These are phyloP conservation scores for Kwoniella shandongensis DNA, from an alignment of 768 basidiomycete genomes.

Conservation along the genomic window DNA sequence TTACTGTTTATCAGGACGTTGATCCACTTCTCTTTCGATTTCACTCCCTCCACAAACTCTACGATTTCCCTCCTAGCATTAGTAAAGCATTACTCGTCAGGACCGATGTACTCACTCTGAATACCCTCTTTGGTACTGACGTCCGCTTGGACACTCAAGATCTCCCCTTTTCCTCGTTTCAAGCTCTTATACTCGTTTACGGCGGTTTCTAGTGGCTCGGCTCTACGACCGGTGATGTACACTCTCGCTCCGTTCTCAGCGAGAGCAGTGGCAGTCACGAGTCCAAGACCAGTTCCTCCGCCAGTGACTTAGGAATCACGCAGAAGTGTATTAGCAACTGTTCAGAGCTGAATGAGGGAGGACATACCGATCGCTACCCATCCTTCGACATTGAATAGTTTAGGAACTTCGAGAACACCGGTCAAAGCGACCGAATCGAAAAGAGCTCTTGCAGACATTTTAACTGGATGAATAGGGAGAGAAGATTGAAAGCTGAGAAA, in stretches of 20 bases:
- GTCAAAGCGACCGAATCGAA: slow-evolving; percentile 20
- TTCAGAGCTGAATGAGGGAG: not conserved
- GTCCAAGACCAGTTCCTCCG: slow-evolving; percentile 31
- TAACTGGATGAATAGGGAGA: not conserved
- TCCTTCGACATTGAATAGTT: slow-evolving; percentile 48
- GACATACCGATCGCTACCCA: slow-evolving; percentile 49
- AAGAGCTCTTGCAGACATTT: slow-evolving; percentile 17
- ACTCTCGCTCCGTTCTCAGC: slow-evolving; percentile 50
- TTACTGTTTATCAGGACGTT: slow-evolving; percentile 48
- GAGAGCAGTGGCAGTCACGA: slow-evolving; percentile 42
- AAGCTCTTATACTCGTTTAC: slow-evolving; percentile 28
- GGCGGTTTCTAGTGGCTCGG: slow-evolving; percentile 40
- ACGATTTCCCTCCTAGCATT: not conserved
- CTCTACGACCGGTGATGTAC: slow-evolving; percentile 50
- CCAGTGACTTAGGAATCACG: slow-evolving; percentile 28
- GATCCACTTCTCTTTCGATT: slow-evolving; percentile 45
- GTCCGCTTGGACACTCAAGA: slow-evolving; percentile 45
- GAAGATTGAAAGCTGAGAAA: too few relatives aligned
- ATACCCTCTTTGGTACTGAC: slow-evolving; percentile 48
- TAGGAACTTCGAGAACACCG: slow-evolving; percentile 28
- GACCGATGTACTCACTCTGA: slow-evolving; percentile 32
- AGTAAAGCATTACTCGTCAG: not conserved
- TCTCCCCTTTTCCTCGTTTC: slow-evolving; percentile 27
- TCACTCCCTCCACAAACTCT: slow-evolving; percentile 37
- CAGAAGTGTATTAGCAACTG: not conserved